A percentile compares a stretch with the other conserved stretches of the same genome.
phyloP scores from a whole-genome alignment of 768 basidiomycete species.

The Lyophyllum semitale region DNA sequence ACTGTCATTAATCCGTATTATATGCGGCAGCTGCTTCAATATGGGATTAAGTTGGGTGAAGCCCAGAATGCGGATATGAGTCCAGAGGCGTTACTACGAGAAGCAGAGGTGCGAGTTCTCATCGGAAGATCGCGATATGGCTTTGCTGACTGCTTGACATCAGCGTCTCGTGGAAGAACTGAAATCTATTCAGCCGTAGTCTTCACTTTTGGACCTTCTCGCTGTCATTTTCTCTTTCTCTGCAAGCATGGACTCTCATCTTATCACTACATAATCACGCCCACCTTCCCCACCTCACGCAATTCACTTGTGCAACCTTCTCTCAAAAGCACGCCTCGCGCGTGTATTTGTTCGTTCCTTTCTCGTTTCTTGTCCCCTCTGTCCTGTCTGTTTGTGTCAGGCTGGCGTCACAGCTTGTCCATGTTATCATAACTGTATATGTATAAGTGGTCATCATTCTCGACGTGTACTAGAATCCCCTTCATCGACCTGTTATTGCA shows the following conservation, averaged over 20 bases:
- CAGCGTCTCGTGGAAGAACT: slow-evolving; percentile 70
- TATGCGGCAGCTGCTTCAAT: slow-evolving; percentile 73
- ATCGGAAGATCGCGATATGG: no score
- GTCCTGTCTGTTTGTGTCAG: slow-evolving; percentile 3
- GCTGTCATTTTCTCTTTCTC: slow-evolving; percentile 3
- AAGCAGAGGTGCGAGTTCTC: slow-evolving; percentile 53
- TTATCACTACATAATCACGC: slow-evolving; percentile 7
- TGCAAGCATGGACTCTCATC: slow-evolving; percentile 11
- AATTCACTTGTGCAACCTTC: background rate
- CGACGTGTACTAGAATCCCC: slow-evolving; percentile 18
- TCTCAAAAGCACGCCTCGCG: slow-evolving; percentile 8
- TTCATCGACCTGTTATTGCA: slow-evolving; percentile 6
- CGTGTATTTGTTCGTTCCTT: slow-evolving; percentile 3
- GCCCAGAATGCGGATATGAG: slow-evolving; percentile 40
- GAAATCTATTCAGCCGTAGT: slow-evolving; percentile 42
- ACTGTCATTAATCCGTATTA: slow-evolving; percentile 79
- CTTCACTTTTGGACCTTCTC: background rate
- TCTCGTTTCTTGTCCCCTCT: background rate
- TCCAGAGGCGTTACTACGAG: slow-evolving; percentile 47
- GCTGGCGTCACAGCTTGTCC: slow-evolving; percentile 2
- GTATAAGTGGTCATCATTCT: slow-evolving; percentile 8
- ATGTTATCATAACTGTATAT: slow-evolving; percentile 14
- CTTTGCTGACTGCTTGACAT: slow-evolving; percentile 3
- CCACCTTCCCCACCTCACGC: slow-evolving; percentile 4
- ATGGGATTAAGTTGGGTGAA: slow-evolving; percentile 66